Evolutionary conservation across 108 stramenopile genomes (phyloP).

Genomic region (Cylindrotheca closterium): DNA sequence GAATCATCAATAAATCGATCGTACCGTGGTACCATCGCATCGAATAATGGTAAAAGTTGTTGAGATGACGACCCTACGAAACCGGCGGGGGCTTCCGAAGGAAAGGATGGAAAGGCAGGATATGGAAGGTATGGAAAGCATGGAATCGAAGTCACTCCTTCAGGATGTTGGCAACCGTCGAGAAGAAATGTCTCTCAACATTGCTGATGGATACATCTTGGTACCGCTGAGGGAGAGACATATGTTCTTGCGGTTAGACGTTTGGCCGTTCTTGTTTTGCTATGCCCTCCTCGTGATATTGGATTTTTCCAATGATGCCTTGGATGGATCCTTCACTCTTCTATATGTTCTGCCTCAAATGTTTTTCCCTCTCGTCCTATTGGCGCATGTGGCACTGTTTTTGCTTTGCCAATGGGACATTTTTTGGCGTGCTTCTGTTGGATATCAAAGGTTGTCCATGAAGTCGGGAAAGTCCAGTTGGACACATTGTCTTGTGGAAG

Average conservation of each 20-base stretch:
- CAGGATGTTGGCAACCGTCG: too few species aligned
- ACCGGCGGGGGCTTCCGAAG: too few species aligned
- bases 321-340: not conserved
- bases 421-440: constrained; percentile 43
- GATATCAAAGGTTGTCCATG: constrained; percentile 17
- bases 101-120: too few species aligned
- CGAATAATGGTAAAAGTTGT: too few species aligned
- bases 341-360: constrained; percentile 3
- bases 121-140: too few species aligned
- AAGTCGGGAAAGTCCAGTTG: constrained; percentile 1
- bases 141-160: too few species aligned
- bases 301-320: constrained; percentile 14
- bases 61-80: too few species aligned
- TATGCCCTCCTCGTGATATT: constrained; percentile 41
- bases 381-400: constrained; percentile 33
- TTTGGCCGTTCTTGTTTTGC: constrained; percentile 45
- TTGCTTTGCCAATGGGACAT: constrained; percentile 52
- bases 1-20: too few species aligned
- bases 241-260: constrained; percentile 46
- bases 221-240: constrained; percentile 45
- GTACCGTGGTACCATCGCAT: too few species aligned
- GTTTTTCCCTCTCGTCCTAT: constrained; percentile 22
- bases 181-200: too few species aligned
- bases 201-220: constrained; percentile 19
- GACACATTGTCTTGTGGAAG: constrained; percentile 42